Conservation (phyloP, 108 stramenopile species). For the Epithemia pelagica region DNA sequence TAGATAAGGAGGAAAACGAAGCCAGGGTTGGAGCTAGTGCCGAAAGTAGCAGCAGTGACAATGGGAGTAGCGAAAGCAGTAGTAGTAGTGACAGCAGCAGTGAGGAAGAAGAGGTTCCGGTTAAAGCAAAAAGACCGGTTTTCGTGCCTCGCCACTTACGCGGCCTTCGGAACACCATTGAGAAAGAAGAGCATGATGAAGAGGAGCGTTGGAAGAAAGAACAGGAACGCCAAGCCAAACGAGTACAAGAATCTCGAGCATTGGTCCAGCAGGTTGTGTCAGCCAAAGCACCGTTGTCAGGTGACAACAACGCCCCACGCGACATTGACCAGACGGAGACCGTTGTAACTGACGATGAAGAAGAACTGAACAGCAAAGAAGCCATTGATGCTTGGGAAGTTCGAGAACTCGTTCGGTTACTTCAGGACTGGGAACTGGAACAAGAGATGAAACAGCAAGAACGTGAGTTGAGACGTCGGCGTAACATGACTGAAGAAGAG, state of each 20-base stretch:
- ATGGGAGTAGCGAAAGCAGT: not conserved
- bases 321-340: not conserved
- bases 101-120: slow-evolving; percentile 20
- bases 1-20: not conserved
- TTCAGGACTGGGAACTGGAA: slow-evolving; percentile 51
- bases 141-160: slow-evolving; percentile 75
- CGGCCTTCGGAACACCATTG: slow-evolving; percentile 29
- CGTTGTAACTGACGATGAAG: not conserved
- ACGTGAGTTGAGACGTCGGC: slow-evolving; percentile 60
- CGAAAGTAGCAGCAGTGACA: not conserved
- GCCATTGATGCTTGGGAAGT: slow-evolving; percentile 76
- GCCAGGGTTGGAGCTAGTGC: not conserved
- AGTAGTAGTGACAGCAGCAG: not conserved
- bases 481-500: slow-evolving; percentile 90
- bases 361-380: slow-evolving; percentile 18
- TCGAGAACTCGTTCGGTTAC: slow-evolving; percentile 59
- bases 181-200: slow-evolving; percentile 45
- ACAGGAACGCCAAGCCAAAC: slow-evolving; percentile 35
- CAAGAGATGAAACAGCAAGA: slow-evolving; percentile 31
- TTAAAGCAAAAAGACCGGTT: slow-evolving; percentile 44
- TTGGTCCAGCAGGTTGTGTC: slow-evolving; percentile 46
- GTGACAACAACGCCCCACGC: slow-evolving; percentile 28
- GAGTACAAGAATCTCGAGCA: slow-evolving; percentile 63
- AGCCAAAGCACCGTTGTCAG: slow-evolving; percentile 19
- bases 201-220: slow-evolving; percentile 29